Conservation (phyloP, 2,329 filamentous ascomycete species). For the Fusarium continuum region DNA sequence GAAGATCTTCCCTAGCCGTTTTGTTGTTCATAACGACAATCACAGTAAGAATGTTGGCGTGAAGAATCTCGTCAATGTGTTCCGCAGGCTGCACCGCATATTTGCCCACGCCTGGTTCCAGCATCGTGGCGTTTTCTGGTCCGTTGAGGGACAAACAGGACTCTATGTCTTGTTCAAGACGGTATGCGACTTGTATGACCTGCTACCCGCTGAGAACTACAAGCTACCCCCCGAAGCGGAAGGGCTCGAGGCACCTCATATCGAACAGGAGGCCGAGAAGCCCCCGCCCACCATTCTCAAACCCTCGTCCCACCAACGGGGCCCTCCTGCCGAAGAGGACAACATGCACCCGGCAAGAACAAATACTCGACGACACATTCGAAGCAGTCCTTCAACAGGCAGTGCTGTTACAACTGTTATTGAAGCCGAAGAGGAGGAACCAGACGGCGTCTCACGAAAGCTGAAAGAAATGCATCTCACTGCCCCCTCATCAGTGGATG, state of each 20-base stretch:
- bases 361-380: conserved; percentile 82
- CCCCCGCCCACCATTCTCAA: conserved; percentile 51
- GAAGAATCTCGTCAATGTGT: conserved; percentile 93
- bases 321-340: conserved; percentile 54
- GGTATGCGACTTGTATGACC: conserved; percentile 89
- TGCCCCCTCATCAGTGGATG: conserved; percentile 67
- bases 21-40: conserved; percentile 65
- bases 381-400: conserved; percentile 81
- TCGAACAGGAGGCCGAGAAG: conserved; percentile 55
- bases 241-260: conserved; percentile 69
- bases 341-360: conserved; percentile 65
- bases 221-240: conserved; percentile 94
- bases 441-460: conserved; percentile 56
- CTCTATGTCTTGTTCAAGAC: conserved; percentile 97
- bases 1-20: conserved; percentile 92
- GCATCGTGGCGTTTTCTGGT: conserved; percentile 94
- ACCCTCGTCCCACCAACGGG: conserved; percentile 45
- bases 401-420: conserved; percentile 83
- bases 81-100: conserved; percentile 91
- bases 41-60: conserved; percentile 71
- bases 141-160: conserved; percentile 88
- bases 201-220: conserved; percentile 94
- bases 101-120: conserved; percentile 99
- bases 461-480: conserved; percentile 59
- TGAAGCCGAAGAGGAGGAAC: conserved; percentile 82